Evolutionary conservation across 2,329 filamentous ascomycete genomes (phyloP).

Genomic region (Penicillium expansum): DNA sequence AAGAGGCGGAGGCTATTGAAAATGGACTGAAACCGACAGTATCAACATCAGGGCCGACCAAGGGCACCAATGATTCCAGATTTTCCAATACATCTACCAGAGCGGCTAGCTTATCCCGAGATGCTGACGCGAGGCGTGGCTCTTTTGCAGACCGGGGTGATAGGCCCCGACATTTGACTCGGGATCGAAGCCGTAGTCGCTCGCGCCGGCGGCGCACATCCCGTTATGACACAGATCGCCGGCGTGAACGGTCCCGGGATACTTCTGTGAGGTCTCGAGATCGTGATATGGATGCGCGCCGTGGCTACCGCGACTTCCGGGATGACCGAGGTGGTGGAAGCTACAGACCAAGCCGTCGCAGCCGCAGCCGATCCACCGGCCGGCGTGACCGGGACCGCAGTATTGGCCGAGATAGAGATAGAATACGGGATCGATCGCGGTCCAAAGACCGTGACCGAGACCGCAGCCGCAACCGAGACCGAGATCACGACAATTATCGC

Average conservation of each 20-base stretch:
- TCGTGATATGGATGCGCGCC: slow-evolving; percentile 34
- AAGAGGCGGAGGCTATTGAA: slow-evolving; percentile 45
- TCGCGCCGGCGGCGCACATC: slow-evolving; percentile 28
- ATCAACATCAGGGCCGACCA: slow-evolving; percentile 20
- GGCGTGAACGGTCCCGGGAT: slow-evolving; percentile 31
- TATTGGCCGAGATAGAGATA: slow-evolving; percentile 16
- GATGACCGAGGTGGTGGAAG: slow-evolving; percentile 29
- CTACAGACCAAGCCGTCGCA: slow-evolving; percentile 36
- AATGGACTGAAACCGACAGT: slow-evolving; percentile 35
- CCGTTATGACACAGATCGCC: slow-evolving; percentile 32
- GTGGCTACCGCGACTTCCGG: slow-evolving; percentile 32
- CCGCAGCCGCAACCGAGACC: slow-evolving; percentile 25
- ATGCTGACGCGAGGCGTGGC: slow-evolving; percentile 29
- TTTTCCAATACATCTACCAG: slow-evolving; percentile 29
- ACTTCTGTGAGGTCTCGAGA: slow-evolving; percentile 31
- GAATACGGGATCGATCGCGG: slow-evolving; percentile 15
- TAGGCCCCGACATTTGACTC: slow-evolving; percentile 23
- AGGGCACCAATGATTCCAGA: slow-evolving; percentile 28
- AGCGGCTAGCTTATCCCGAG: slow-evolving; percentile 29
- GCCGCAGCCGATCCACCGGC: slow-evolving; percentile 34
- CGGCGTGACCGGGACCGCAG: slow-evolving; percentile 29
- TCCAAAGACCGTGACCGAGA: slow-evolving; percentile 24
- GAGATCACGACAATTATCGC: slow-evolving; percentile 26
- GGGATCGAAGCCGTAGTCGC: slow-evolving; percentile 33
- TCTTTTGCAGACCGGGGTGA: slow-evolving; percentile 28